Evolutionary conservation across 2,329 filamentous ascomycete genomes (phyloP).

Genomic region (Nemania abortiva): DNA sequence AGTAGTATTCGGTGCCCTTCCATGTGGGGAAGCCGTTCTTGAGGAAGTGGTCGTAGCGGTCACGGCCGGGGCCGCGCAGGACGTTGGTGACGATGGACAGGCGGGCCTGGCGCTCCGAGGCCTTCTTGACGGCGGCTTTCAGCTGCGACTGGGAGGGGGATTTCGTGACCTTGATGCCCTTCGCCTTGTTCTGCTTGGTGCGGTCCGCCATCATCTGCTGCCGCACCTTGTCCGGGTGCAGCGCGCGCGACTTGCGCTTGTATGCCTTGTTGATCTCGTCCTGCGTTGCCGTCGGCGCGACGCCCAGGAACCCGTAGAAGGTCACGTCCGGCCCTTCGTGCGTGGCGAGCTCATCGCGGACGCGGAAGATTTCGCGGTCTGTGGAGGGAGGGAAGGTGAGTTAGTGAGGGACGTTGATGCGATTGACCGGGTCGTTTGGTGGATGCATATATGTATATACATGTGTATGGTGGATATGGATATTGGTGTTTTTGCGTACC

Average conservation of each 20-base stretch:
- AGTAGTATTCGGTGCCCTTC: constrained; percentile 99
- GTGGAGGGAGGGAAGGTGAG: constrained; percentile 11
- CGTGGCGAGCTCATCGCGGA: constrained; percentile 85
- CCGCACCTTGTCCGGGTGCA: constrained; percentile 97
- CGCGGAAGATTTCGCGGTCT: constrained; percentile 98
- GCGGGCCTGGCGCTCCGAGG: constrained; percentile 84
- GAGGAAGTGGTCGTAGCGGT: constrained; percentile 95
- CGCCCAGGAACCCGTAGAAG: constrained; percentile 94
- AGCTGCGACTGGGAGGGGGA: constrained; percentile 80
- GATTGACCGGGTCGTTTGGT: too few relatives aligned
- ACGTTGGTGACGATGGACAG: constrained; percentile 88
- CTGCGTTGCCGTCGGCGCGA: constrained; percentile 77
- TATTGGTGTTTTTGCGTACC: constrained; percentile 59
- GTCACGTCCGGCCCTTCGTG: constrained; percentile 82
- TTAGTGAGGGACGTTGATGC: constrained; percentile 3
- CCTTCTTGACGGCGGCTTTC: constrained; percentile 81
- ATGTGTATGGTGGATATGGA: not conserved
- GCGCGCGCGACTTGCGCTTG: constrained; percentile 82
- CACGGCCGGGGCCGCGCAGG: constrained; percentile 81
- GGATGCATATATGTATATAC: too few relatives aligned
- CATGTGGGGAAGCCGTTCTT: constrained; percentile 93
- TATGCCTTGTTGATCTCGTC: constrained; percentile 96
- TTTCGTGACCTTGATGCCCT: constrained; percentile 74
- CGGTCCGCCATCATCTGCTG: constrained; percentile 82
- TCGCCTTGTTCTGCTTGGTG: constrained; percentile 66